A percentile compares a stretch with the other conserved stretches of the same genome.
These are phyloP conservation scores for Mortierella sp. DNA, from an alignment of 371 early-diverging fungal species.

Conservation along the genomic window DNA sequence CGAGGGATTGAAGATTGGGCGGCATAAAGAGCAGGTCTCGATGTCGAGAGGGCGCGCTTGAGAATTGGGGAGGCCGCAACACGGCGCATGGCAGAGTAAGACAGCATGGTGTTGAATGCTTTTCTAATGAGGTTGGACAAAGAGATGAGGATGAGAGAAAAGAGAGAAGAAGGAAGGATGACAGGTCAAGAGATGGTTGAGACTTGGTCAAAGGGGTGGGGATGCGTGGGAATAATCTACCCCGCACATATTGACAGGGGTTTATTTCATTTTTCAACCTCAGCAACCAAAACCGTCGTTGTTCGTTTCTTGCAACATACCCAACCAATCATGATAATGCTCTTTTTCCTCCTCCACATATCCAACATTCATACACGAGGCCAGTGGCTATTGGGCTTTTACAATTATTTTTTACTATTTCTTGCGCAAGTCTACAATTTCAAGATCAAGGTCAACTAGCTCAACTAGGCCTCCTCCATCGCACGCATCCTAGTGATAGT, in stretches of 20 bases:
- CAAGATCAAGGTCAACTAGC: conserved; percentile 59
- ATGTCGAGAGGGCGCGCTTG: conserved; percentile 51
- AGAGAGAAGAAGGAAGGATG: conserved; percentile 10
- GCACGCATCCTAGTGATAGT: conserved; percentile 61
- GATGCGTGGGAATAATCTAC: conserved; percentile 14
- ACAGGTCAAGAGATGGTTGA: not conserved
- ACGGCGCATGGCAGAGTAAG: conserved; percentile 53
- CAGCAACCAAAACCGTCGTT: conserved; percentile 8
- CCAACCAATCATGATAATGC: not conserved
- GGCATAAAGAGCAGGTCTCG: conserved; percentile 41
- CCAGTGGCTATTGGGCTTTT: too few species aligned
- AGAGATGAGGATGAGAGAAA: not conserved
- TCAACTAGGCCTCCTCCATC: conserved; percentile 64
- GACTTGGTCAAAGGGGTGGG: not conserved
- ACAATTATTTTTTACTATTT: conserved; percentile 11
- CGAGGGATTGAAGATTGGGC: conserved; percentile 61
- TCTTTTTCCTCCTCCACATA: not conserved
- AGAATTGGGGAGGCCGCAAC: conserved; percentile 47
- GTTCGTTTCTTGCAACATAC: not conserved
- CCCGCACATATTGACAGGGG: not conserved
- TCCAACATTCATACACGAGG: not conserved
- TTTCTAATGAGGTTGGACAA: conserved; percentile 1
- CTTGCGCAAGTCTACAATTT: conserved; percentile 67
- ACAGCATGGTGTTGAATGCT: conserved; percentile 32
- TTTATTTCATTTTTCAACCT: conserved; percentile 15